Base-by-base conservation (phyloP, 352 stramenopile species). In the Pythium aquatile region DNA sequence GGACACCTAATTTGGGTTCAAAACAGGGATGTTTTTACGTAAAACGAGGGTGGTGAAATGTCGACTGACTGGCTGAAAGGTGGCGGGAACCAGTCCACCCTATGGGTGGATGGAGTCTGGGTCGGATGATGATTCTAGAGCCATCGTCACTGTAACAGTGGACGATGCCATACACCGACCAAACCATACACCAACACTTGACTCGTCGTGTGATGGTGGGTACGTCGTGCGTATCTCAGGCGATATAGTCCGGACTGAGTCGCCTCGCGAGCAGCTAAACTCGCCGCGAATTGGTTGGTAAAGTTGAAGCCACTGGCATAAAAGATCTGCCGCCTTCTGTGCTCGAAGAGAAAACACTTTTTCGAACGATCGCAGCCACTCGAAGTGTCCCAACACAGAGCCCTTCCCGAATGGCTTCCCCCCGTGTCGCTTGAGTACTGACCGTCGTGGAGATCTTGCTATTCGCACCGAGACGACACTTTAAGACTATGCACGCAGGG, bases 301-400 rank as follows among this genome's bases (percentile, higher is more conserved):
- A 47, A 20, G 40, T 47, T 26, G 40, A 47, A 47, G 40, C 40
- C 40, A 47, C 40, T 47, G 40, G 40, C 40, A 47, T 16, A 47
- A 47, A 47, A 47, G 40, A 47, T 47, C 40, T 4, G 16, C 16
- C 40, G 17, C 16, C 9, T 20, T 47, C 40, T 47, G 40, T 47
- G 40, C 40, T 26, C 40, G 5, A 26, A 7, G 40, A 47, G 40
- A 47, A 47, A 47, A 47, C 14, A 47, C 40, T 47, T 47, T 47
- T 47, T 26, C 14, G 40, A 26, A 20, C 40, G 40, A 26, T 16
- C 17, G 37, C 37, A 42, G 37, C 10, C 40, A 47, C 17, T 47
- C 16, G 5, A 26, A 14, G 40, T 47, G 40, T 47, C 40, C 26
- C 40, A 47, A 47, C 40, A 47, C 40, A 47, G 37, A 42, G 37